Evolutionary conservation across 768 basidiomycete species (phyloP).

Genomic region (Leccinum ochraceum): DNA sequence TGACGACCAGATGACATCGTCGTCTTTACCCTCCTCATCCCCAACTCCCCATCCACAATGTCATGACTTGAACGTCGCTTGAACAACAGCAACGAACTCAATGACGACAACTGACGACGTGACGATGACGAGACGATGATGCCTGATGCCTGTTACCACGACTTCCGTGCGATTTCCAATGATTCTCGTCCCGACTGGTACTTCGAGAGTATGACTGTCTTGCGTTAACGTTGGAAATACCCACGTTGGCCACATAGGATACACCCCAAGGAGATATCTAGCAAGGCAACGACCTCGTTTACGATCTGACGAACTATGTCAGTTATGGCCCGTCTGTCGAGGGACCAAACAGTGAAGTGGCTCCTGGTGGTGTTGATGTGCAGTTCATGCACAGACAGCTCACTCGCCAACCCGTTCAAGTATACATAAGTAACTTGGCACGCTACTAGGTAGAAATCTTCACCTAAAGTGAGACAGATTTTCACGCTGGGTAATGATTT

Average conservation of each 20-base stretch:
- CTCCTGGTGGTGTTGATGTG: constrained; percentile 42
- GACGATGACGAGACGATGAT: too few species aligned
- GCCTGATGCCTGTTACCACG: constrained; percentile 82
- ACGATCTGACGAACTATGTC: constrained; percentile 85
- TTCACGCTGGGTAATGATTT: too few species aligned
- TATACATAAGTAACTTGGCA: constrained; percentile 28
- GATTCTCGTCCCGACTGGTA: constrained; percentile 99
- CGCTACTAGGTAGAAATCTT: too few species aligned
- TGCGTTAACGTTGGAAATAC: constrained; percentile 73
- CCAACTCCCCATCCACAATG: too few species aligned
- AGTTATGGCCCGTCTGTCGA: constrained; percentile 59
- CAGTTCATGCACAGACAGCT: constrained; percentile 67
- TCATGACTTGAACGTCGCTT: too few species aligned
- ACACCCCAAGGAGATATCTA: constrained; percentile 69
- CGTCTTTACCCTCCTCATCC: too few species aligned
- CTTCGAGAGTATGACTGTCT: constrained; percentile 87
- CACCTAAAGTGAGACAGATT: too few species aligned
- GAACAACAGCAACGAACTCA: too few species aligned
- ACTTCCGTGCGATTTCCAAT: constrained; percentile 87
- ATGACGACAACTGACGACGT: too few species aligned
- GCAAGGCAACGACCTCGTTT: constrained; percentile 78
- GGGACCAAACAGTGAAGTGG: constrained; percentile 49
- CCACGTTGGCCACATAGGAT: constrained; percentile 87
- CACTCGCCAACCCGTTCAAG: constrained; percentile 75
- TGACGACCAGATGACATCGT: too few species aligned